Evolutionary conservation across 2,329 filamentous ascomycete genomes (phyloP).

Genomic region (Pseudopithomyces maydicus): DNA sequence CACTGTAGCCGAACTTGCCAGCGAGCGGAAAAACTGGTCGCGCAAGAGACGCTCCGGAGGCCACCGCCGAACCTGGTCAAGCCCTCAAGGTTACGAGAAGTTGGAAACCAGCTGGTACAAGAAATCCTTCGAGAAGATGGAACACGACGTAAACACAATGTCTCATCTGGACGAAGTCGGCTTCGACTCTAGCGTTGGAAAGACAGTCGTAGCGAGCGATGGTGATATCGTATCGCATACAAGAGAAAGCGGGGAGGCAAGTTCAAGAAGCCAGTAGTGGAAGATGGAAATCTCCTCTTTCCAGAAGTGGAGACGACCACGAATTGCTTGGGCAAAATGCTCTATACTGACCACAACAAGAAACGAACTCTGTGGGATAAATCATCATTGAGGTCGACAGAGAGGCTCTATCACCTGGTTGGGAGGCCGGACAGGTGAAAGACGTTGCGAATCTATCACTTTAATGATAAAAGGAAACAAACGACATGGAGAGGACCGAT

Average conservation of each 20-base stretch:
- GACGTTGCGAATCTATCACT: background rate
- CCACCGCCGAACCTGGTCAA: conserved; percentile 9
- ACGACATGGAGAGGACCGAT: background rate
- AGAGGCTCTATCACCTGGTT: background rate
- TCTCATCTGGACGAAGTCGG: background rate
- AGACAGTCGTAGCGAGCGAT: background rate
- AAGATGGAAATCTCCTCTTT: background rate
- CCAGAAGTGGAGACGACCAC: background rate
- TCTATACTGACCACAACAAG: background rate
- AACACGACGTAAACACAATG: background rate
- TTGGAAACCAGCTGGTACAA: conserved; percentile 14
- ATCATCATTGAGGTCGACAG: background rate
- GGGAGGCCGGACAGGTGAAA: background rate
- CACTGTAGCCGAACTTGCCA: background rate
- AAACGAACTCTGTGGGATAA: background rate
- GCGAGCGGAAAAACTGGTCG: background rate
- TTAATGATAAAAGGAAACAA: background rate
- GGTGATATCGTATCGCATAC: background rate
- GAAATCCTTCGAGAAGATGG: background rate
- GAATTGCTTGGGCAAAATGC: background rate
- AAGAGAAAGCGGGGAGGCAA: background rate
- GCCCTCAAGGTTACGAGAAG: conserved; percentile 17
- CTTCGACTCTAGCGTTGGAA: no score
- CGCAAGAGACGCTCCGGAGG: background rate
- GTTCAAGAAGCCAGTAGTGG: background rate